phyloP scores from a whole-genome alignment of 2,329 filamentous ascomycete species.

The Penicillium sp. region DNA sequence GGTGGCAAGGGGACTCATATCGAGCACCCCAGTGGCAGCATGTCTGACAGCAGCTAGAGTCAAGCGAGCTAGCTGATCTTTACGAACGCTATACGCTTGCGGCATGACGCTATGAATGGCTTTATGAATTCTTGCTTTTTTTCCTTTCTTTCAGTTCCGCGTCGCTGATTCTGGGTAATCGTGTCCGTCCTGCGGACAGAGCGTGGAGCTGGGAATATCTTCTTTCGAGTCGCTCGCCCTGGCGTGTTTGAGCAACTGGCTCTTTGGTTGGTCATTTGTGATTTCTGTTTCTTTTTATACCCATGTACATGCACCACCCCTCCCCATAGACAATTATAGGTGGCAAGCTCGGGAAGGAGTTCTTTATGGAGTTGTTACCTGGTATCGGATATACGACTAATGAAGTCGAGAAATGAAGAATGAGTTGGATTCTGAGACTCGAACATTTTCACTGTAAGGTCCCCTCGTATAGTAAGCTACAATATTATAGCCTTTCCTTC shows the following conservation, averaged over 20 bases:
- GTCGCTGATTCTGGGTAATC: neutral
- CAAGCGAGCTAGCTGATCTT: neutral
- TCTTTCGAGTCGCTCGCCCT: neutral
- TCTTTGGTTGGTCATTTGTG: neutral
- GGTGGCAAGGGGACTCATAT: conserved; percentile 18
- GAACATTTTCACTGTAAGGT: too few relatives aligned
- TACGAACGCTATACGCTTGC: neutral
- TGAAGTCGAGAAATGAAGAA: conserved; percentile 1
- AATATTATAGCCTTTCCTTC: too few relatives aligned
- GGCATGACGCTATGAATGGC: neutral
- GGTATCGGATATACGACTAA: neutral
- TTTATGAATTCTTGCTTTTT: neutral
- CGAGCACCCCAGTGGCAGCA: conserved; percentile 15
- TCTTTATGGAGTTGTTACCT: neutral
- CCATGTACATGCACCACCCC: neutral
- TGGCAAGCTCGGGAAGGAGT: neutral
- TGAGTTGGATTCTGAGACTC: neutral
- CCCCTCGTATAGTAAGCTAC: too few relatives aligned
- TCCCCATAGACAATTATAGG: neutral
- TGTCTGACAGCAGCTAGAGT: conserved; percentile 12
- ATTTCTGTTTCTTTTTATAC: neutral
- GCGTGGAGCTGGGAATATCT: neutral
- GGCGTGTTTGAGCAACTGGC: neutral
- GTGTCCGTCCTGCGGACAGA: neutral
- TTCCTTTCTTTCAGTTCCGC: neutral